Conservation (phyloP, 169 alveolate genomes). For the Cryptosporidium ubiquitum region DNA sequence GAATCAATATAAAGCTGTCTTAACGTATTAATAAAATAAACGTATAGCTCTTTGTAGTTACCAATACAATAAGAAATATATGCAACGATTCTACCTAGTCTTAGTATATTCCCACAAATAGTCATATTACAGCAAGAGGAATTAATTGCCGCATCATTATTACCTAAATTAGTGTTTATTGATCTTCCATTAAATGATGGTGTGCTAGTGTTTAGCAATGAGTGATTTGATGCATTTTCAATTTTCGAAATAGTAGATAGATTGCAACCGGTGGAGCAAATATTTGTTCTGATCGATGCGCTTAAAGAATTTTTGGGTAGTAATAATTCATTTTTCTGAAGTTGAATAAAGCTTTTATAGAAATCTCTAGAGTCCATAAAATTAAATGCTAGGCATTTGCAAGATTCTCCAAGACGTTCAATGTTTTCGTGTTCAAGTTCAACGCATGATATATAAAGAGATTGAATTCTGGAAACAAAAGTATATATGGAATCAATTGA, state of each 20-base stretch:
- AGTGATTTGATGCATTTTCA: not conserved
- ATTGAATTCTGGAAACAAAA: conserved; percentile 55
- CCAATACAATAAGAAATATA: conserved; percentile 72
- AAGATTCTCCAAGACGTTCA: conserved; percentile 54
- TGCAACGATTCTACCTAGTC: conserved; percentile 54
- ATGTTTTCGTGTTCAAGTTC: conserved; percentile 54
- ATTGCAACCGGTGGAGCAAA: not conserved
- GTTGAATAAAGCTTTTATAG: conserved; percentile 37
- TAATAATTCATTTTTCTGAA: conserved; percentile 12
- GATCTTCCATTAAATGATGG: not conserved
- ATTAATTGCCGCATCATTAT: not conserved
- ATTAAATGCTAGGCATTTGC: conserved; percentile 48
- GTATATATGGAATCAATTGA: conserved; percentile 37
- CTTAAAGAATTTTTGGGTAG: not conserved
- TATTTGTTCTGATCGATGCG: conserved; percentile 5
- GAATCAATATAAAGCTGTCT: conserved; percentile 56
- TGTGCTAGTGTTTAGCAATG: not conserved
- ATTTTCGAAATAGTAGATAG: not conserved
- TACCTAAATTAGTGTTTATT: not conserved
- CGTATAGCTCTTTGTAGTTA: conserved; percentile 27
- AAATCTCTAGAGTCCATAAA: conserved; percentile 43
- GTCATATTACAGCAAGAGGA: not conserved
- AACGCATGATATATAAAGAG: conserved; percentile 60
- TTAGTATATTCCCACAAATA: conserved; percentile 57
- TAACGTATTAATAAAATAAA: conserved; percentile 34